Evolutionary conservation across 495 filamentous ascomycete species (phyloP), one percentile per base, ranked within the genome.

Genomic region (Penicilliopsis zonata): DNA sequence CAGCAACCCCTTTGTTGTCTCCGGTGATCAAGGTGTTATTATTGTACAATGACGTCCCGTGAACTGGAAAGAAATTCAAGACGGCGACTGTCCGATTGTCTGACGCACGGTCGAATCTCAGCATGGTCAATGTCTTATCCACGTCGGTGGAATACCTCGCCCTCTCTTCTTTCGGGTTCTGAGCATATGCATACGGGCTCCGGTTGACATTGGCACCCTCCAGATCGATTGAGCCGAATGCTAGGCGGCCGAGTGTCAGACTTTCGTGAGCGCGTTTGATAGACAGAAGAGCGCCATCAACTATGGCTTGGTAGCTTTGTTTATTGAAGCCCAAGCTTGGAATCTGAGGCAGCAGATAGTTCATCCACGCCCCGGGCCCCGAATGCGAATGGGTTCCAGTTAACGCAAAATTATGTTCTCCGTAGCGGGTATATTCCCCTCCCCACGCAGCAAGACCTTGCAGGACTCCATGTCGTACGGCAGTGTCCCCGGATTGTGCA

Each of bases 1-100:
- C 87, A 13, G 88, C 90, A 3, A 94, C 86, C 9, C 88, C 88
- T 56, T 98, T 98, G 53, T 98, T 98, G 50, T 98, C 88, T 7
- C 86, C 90, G 3, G 86, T 77, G 27, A 94, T 74, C 9, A 95
- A 59, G 5, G 85, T 94, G 49, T 98, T 95, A 53, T 98, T 95
- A 35, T 82, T 80, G 28, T 86, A 74, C 63, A 95, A 70, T 5
- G 82, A 88, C 0, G 88, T 98, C 9, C 90, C 90, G 47, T 98
- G 88, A 7, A 86, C 84, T 6, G 88, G 79, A 49, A 94, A 95
- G 82, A 86, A 98, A 4, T 83, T 93, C 30, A 98, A 47, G 2
- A 90, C 65, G 20, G 81, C 88, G 30, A 77, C 73, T 33, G 76
- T 78, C 57, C 80, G 83, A 30, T 69, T 66, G 55, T 86, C 80